Conservation (phyloP, 176 grass and related monocot species). For the Canna indica region DNA sequence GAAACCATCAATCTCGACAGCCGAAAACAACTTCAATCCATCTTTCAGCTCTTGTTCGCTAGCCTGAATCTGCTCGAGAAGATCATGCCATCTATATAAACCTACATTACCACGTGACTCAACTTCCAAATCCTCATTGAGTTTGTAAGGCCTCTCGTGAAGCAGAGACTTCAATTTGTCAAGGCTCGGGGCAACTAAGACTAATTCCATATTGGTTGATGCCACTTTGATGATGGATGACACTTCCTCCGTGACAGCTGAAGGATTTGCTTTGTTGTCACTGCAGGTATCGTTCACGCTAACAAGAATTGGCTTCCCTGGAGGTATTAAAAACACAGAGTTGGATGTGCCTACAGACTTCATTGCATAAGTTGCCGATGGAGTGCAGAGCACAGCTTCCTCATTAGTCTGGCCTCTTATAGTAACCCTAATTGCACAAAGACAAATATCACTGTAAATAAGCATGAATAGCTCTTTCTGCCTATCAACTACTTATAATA, state of each 20-base stretch:
- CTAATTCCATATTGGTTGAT: constrained; percentile 62
- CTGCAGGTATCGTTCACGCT: constrained; percentile 5
- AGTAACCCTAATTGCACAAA: constrained; percentile 31
- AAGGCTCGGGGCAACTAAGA: constrained; percentile 51
- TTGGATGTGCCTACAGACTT: constrained; percentile 94
- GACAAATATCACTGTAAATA: background rate
- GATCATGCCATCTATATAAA: constrained; percentile 65
- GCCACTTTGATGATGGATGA: constrained; percentile 70
- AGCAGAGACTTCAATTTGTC: constrained; percentile 67
- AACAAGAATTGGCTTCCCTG: constrained; percentile 22
- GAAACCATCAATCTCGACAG: constrained; percentile 70
- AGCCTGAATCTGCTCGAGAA: constrained; percentile 64
- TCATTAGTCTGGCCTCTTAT: constrained; percentile 55
- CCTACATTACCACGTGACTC: constrained; percentile 12
- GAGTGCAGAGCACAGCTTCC: constrained; percentile 87
- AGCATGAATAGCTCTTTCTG: background rate
- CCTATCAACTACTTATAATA: background rate
- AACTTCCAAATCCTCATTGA: constrained; percentile 62
- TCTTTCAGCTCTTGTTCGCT: constrained; percentile 69
- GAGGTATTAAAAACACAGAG: constrained; percentile 64
- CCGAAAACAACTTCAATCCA: constrained; percentile 46
- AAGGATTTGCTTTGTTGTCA: background rate
- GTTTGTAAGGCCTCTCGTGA: constrained; percentile 47
- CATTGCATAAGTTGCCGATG: constrained; percentile 73
- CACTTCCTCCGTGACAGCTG: constrained; percentile 1